Evolutionary conservation across 345 rosid genomes (phyloP).

Genomic region (Eutrema japonicum): DNA sequence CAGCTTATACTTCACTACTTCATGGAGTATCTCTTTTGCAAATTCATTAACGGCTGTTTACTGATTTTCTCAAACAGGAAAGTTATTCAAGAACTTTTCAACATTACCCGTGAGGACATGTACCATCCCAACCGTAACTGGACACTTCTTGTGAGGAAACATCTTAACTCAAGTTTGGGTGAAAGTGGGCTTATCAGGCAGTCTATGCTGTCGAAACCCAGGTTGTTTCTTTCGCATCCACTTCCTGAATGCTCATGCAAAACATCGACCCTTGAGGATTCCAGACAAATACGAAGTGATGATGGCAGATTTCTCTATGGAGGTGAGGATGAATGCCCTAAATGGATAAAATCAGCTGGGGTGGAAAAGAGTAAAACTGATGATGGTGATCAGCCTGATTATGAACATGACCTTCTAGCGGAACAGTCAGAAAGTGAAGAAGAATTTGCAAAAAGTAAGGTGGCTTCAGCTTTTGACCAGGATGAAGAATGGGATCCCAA

Average conservation of each 20-base stretch:
- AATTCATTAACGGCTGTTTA: conserved; percentile 4
- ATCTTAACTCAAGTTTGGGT: conserved; percentile 83
- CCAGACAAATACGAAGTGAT: conserved; percentile 43
- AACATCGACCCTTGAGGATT: conserved; percentile 53
- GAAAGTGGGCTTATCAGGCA: conserved; percentile 78
- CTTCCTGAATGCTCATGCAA: conserved; percentile 97
- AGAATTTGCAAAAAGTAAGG: conserved; percentile 48
- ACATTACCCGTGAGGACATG: conserved; percentile 63
- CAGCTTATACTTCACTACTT: neutral
- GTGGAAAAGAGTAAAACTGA: conserved; percentile 48
- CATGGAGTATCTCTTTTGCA: conserved; percentile 17
- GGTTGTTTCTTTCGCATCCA: conserved; percentile 81
- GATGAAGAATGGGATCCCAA: conserved; percentile 98
- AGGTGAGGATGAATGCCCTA: conserved; percentile 90
- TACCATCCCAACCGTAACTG: conserved; percentile 81
- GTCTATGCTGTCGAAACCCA: conserved; percentile 67
- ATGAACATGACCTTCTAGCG: conserved; percentile 52
- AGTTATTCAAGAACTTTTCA: conserved; percentile 61
- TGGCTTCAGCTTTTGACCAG: conserved; percentile 57
- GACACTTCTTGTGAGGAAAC: conserved; percentile 71
- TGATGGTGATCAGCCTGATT: conserved; percentile 59
- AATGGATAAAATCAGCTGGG: conserved; percentile 73
- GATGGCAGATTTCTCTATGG: conserved; percentile 63
- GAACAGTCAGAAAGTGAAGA: conserved; percentile 66
- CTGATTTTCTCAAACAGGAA: conserved; percentile 58